A percentile compares a stretch with the other conserved stretches of the same genome.
phyloP scores from a whole-genome alignment of 805 yeast species.

The Suhomyces xylopsoci region DNA sequence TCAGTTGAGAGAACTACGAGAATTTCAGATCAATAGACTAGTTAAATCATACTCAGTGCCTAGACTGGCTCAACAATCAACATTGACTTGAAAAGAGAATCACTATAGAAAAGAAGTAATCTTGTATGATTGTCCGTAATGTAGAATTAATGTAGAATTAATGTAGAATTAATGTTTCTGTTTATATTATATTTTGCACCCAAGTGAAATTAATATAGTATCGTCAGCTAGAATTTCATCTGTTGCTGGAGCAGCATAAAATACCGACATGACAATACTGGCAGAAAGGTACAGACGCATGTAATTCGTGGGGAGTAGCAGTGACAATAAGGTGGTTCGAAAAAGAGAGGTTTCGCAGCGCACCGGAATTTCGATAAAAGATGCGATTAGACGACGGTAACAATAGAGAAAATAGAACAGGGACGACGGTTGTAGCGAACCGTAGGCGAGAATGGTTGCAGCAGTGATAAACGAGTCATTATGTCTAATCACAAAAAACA shows the following conservation, averaged over 20 bases:
- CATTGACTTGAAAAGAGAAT: too few relatives aligned
- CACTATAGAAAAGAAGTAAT: too few relatives aligned
- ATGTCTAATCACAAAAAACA: too few relatives aligned
- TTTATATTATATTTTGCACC: not conserved
- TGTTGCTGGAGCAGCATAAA: not conserved
- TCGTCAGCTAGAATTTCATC: not conserved
- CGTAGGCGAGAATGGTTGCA: not conserved
- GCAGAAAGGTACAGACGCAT: not conserved
- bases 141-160: too few relatives aligned
- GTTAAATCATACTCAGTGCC: too few relatives aligned
- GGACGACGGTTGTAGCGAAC: not conserved
- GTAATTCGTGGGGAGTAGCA: not conserved
- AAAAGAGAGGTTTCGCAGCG: not conserved
- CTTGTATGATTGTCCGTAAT: too few relatives aligned
- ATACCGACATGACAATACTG: not conserved
- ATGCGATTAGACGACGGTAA: not conserved
- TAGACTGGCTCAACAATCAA: too few relatives aligned
- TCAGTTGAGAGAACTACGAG: too few relatives aligned
- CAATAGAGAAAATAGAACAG: constrained; percentile 2
- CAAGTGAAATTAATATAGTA: not conserved
- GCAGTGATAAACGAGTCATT: not conserved
- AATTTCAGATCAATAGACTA: too few relatives aligned
- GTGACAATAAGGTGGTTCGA: not conserved
- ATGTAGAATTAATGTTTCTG: too few relatives aligned
- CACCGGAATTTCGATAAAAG: not conserved